Base-by-base conservation (phyloP, 306 rosid species). In the Pachyrhizus erosus region DNA sequence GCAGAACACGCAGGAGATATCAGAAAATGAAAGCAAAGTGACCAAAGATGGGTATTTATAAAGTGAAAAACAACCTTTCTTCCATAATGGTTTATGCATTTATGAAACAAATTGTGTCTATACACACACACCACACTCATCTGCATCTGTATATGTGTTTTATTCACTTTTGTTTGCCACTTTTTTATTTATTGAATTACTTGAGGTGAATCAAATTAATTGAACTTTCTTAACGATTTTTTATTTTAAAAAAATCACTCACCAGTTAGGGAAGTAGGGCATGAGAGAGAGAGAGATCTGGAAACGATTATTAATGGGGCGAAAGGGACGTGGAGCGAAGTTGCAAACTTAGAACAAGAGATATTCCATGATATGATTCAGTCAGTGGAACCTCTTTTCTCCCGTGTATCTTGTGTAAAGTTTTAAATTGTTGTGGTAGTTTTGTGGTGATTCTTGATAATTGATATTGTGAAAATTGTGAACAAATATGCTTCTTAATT, bases 21-120 rank as follows among this genome's bases (percentile, higher is more conserved):
- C 72, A 88, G 85, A 79, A 87, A 82, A 86, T 84, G 89, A 89
- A 86, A 89, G 92, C 80, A 76, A 75, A 82, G 84, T 73, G 80
- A 74, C 60, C 52, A 58, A 80, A 87, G 81, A 81, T 15, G 73
- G 89, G 84, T 78, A 83, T 93, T 88, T 93, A 92, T 92, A 89
- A 88, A 86, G 87, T 58, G 62, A 79, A 82, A 88, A 88, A 64
- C 37, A 77, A 83, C 81, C 73, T 88, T 86, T 83, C 82, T 48
- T 61, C 57, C 14, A 52, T 58, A 54, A 2, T 40, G 57, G 13
- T 23, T 81, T 87, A 70, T 84, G 86, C 84, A 81, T 37, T 6
- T 69, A 73, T 81, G 39, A 80, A 79, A 45, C 70, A 29, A 62
- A 62, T n/a, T 12, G 67, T 12, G 39, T 60, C 2, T 11, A 18